Conservation (phyloP, 805 yeast genomes). For the Lachancea thermotolerans region DNA sequence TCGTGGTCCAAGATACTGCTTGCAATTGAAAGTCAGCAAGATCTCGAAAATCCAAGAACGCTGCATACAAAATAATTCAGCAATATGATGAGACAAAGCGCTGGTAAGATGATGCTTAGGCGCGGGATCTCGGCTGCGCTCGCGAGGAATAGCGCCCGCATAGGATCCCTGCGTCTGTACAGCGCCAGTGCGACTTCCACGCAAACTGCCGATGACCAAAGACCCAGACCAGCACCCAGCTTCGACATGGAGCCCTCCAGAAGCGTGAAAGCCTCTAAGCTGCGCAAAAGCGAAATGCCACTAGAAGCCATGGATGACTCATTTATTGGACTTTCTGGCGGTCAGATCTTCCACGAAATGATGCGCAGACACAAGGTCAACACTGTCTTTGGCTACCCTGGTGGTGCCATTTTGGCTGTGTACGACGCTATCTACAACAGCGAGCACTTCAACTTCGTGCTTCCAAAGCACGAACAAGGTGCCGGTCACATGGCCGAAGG, state of each 20-base stretch:
- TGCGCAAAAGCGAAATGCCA: slow-evolving; percentile 4
- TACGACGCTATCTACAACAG: slow-evolving; percentile 95
- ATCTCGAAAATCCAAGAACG: background rate
- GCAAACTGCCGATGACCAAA: slow-evolving; percentile 7
- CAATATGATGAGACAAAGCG: slow-evolving; percentile 21
- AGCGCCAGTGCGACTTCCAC: slow-evolving; percentile 14
- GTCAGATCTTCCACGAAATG: slow-evolving; percentile 98
- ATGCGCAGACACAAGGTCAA: slow-evolving; percentile 94
- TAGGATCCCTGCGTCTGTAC: slow-evolving; percentile 6
- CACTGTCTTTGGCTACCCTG: slow-evolving; percentile 95
- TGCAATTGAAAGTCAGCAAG: too few relatives aligned
- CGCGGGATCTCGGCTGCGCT: slow-evolving; percentile 4
- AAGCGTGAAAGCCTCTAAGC: slow-evolving; percentile 9
- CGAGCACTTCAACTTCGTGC: slow-evolving; percentile 76
- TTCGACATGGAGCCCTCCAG: slow-evolving; percentile 24
- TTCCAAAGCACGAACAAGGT: slow-evolving; percentile 98
- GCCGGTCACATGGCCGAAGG: slow-evolving; percentile 99
- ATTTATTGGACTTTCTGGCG: slow-evolving; percentile 94
- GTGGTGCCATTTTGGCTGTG: slow-evolving; percentile 97
- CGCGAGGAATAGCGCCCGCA: slow-evolving; percentile 1
- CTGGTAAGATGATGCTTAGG: slow-evolving; percentile 10
- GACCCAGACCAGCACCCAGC: slow-evolving; percentile 35
- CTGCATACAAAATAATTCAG: background rate
- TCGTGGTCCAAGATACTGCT: too few relatives aligned
- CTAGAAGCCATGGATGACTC: slow-evolving; percentile 58